These are phyloP conservation scores for Beauveria bassiana DNA, from an alignment of 2,329 filamentous ascomycete species.

Conservation along the genomic window DNA sequence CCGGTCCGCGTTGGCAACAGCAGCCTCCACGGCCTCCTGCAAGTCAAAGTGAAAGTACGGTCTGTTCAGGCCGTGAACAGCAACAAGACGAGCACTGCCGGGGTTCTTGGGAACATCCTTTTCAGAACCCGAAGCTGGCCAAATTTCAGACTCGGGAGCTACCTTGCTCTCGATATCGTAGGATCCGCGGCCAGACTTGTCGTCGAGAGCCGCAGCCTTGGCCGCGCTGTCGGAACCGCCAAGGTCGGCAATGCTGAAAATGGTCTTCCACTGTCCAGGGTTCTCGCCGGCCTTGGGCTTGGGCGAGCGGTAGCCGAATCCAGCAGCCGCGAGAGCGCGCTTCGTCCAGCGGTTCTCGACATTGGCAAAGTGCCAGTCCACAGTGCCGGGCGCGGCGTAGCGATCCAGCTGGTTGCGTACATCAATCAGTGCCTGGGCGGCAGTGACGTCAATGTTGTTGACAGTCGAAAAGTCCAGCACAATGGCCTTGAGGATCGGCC, in stretches of 20 bases:
- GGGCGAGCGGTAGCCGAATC: conserved; percentile 39
- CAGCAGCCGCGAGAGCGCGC: conserved; percentile 45
- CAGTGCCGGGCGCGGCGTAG: conserved; percentile 37
- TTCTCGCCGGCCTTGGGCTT: conserved; percentile 16
- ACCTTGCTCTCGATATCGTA: conserved; percentile 16
- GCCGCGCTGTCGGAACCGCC: conserved; percentile 60
- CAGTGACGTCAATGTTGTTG: conserved; percentile 48
- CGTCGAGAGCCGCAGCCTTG: conserved; percentile 50
- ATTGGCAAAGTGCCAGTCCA: conserved; percentile 45
- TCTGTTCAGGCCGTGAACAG: conserved; percentile 39
- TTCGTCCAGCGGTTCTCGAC: conserved; percentile 49
- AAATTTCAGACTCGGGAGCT: conserved; percentile 12
- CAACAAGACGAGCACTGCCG: conserved; percentile 24
- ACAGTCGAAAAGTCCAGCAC: conserved; percentile 49
- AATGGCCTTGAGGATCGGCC: conserved; percentile 46
- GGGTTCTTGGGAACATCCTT: conserved; percentile 22
- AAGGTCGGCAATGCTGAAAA: conserved; percentile 88
- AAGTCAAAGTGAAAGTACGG: conserved; percentile 47
- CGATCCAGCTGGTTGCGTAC: conserved; percentile 45
- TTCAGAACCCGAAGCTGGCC: conserved; percentile 15
- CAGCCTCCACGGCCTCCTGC: conserved; percentile 39
- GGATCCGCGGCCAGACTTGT: conserved; percentile 31
- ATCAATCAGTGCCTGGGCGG: conserved; percentile 46
- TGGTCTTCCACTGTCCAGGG: conserved; percentile 52
- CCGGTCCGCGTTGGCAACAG: conserved; percentile 27